Percentiles rank a stretch among this genome's conserved stretches.
Evolutionary conservation across 2,329 filamentous ascomycete genomes (phyloP).

Genomic region (Cercospora sp.): DNA sequence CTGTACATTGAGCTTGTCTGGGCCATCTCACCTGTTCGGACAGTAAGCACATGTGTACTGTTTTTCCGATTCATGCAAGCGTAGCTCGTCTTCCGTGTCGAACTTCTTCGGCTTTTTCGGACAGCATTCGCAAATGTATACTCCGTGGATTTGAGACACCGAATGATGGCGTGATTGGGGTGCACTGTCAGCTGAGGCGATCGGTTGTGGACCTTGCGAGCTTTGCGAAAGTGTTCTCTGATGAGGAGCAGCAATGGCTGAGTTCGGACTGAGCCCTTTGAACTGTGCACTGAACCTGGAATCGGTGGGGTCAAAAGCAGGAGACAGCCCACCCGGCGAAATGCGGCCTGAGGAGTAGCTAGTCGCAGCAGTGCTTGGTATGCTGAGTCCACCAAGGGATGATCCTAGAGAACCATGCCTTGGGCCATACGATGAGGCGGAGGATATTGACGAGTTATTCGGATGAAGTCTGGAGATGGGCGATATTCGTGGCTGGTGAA

Average conservation of each 20-base stretch:
- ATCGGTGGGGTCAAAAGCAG: slow-evolving; percentile 54
- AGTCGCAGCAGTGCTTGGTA: slow-evolving; percentile 62
- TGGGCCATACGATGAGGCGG: slow-evolving; percentile 62
- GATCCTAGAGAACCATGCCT: slow-evolving; percentile 65
- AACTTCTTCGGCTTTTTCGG: slow-evolving; percentile 98
- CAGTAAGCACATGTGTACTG: slow-evolving; percentile 94
- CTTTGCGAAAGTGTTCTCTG: slow-evolving; percentile 46
- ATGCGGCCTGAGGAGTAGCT: slow-evolving; percentile 63
- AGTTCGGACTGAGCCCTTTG: slow-evolving; percentile 46
- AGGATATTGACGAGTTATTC: slow-evolving; percentile 63
- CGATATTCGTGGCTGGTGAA: slow-evolving; percentile 58
- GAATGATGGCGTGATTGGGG: slow-evolving; percentile 52
- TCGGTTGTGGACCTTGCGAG: slow-evolving; percentile 37
- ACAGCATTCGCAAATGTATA: slow-evolving; percentile 86
- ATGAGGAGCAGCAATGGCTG: slow-evolving; percentile 42
- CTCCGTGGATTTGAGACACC: slow-evolving; percentile 55
- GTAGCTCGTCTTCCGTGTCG: slow-evolving; percentile 76
- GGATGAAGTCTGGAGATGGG: slow-evolving; percentile 56
- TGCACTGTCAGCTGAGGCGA: slow-evolving; percentile 49
- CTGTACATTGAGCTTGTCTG: background rate
- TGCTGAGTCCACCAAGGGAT: slow-evolving; percentile 56
- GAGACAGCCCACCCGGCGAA: slow-evolving; percentile 62
- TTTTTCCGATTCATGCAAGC: slow-evolving; percentile 86
- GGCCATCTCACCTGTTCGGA: slow-evolving; percentile 62
- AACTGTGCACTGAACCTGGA: slow-evolving; percentile 56